Evolutionary conservation across 257 asterid genomes (phyloP), one percentile per base, ranked within the genome.

Genomic region (Solanum habrochaites): DNA sequence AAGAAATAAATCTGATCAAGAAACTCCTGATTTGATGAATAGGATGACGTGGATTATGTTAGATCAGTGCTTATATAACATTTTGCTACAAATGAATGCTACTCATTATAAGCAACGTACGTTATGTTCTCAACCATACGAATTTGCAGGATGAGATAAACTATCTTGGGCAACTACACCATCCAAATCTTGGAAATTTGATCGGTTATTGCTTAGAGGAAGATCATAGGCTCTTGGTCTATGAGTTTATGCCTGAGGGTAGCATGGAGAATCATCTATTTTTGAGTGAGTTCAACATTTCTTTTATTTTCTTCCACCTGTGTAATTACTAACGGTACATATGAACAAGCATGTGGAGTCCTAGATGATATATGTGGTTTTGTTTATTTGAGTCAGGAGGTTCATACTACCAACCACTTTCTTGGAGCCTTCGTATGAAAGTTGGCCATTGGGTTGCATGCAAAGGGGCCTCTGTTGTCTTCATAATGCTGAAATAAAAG

Each of bases 191-290:
- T 45, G 98, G 92, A 13, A 94, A 92, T 86, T 85, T 94, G 91
- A 89, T 94, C 7, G 96, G 98, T 86, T 94, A 92, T 90, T 94
- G 98, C 91, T 91, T 90, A 83, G 98, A 93, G 86, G 94, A 92
- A 73, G 93, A 91, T 40, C 94, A 93, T 37, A 91, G 96, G 64
- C 98, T 94, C 78, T 88, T 94, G 89, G 95, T 90, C 11, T 94
- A 94, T 20, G 96, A 94, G 92, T 94, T 91, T 90, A 93, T 93
- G 98, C 91, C 94, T 2, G 91, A 90, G 92, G 98, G 98, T 47
- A 93, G 95, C 92, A 85, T 92, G 94, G 96, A 93, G 91, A 93
- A 93, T 88, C 98, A 92, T 87, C 90, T 94, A 73, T 94, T 94
- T 86, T 88, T 94, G 88, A 92, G 98, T 93, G 91, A 92, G 95